Percentiles rank a stretch among this genome's conserved stretches.
phyloP scores from a whole-genome alignment of 306 rosid genomes.

The Dalbergia oliveri region DNA sequence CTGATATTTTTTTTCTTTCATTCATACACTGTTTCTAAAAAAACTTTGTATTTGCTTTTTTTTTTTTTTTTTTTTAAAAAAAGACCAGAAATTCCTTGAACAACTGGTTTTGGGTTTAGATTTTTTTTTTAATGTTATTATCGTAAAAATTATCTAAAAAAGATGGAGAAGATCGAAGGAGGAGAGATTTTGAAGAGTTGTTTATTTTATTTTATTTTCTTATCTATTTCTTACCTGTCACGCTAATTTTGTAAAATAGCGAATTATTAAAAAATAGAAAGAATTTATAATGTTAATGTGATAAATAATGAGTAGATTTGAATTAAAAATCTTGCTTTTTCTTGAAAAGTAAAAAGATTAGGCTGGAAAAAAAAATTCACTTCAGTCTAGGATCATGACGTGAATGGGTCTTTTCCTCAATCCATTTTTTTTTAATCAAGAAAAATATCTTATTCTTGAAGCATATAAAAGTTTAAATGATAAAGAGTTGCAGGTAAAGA shows the following conservation, averaged over 20 bases:
- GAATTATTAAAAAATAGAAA: too few species aligned
- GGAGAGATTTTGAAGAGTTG: background rate
- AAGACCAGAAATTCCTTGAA: conserved; percentile 4
- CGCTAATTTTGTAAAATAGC: too few species aligned
- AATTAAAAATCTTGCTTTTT: too few species aligned
- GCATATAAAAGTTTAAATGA: background rate
- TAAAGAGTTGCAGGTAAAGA: conserved; percentile 25
- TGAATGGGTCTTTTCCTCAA: too few species aligned
- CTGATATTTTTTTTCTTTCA: background rate
- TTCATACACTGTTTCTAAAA: conserved; percentile 5
- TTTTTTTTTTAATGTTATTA: conserved; percentile 19
- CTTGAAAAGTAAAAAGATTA: too few species aligned
- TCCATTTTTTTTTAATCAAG: too few species aligned
- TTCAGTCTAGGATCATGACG: too few species aligned
- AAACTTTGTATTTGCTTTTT: background rate
- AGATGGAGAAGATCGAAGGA: background rate
- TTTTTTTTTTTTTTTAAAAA: background rate
- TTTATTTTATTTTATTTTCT: too few species aligned
- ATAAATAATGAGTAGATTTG: too few species aligned
- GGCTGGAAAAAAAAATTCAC: too few species aligned
- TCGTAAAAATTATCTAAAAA: conserved; percentile 9
- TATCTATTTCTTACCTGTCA: background rate
- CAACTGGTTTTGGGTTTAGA: conserved; percentile 1
- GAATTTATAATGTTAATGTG: too few species aligned
- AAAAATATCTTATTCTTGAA: background rate